A percentile compares a stretch with the other conserved stretches of the same genome.
Evolutionary conservation across 768 basidiomycete genomes (phyloP).

Genomic region (Kwoniella botswanensis): DNA sequence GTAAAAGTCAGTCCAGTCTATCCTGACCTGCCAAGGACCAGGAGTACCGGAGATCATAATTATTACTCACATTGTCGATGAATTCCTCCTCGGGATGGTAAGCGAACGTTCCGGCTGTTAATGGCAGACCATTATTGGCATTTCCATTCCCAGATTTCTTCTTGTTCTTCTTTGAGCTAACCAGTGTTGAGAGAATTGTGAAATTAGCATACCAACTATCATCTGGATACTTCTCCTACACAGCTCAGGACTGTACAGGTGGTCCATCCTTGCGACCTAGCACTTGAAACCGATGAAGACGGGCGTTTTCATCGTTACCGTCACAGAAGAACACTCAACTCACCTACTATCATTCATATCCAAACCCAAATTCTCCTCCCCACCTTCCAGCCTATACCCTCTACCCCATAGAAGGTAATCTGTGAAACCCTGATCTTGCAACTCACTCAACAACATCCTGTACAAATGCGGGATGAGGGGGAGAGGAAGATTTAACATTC

Average conservation of each 20-base stretch:
- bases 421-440: slow-evolving; percentile 76
- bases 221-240: no score
- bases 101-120: slow-evolving; percentile 64
- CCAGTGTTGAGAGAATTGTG: not conserved
- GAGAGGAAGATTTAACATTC: slow-evolving; percentile 93
- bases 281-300: no score
- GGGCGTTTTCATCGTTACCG: no score
- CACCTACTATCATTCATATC: slow-evolving; percentile 50
- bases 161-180: slow-evolving; percentile 23
- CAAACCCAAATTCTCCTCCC: slow-evolving; percentile 68
- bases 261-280: no score
- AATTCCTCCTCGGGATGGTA: slow-evolving; percentile 88
- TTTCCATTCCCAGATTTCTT: slow-evolving; percentile 60
- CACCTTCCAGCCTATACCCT: slow-evolving; percentile 73
- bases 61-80: slow-evolving; percentile 68
- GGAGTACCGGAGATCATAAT: not conserved
- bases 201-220: no score
- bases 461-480: slow-evolving; percentile 93
- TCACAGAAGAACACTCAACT: not conserved
- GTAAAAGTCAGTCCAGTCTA: not conserved
- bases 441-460: slow-evolving; percentile 80
- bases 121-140: slow-evolving; percentile 26
- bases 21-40: not conserved
- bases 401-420: slow-evolving; percentile 78
- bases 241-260: no score